A percentile compares a stretch with the other conserved stretches of the same genome.
Evolutionary conservation across 345 rosid genomes (phyloP).

Genomic region (Ceriops tagal): DNA sequence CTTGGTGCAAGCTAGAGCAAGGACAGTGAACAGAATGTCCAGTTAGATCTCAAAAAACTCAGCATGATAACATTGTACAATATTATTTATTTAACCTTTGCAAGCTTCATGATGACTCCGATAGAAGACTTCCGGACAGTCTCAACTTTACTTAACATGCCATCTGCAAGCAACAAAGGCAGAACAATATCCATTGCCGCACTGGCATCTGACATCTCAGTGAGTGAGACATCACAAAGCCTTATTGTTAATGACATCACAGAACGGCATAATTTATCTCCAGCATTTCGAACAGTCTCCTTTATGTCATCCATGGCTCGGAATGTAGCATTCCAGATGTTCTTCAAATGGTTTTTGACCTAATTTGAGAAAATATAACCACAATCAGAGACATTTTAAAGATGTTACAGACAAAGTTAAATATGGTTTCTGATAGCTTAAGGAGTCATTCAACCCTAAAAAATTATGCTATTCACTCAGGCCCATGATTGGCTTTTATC

Average conservation of each 20-base stretch:
- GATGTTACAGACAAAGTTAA: background rate
- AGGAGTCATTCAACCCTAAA: too few relatives aligned
- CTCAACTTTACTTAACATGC: conserved; percentile 86
- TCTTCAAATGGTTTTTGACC: conserved; percentile 77
- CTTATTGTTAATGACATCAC: conserved; percentile 77
- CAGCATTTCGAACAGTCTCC: conserved; percentile 96
- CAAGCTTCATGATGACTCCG: conserved; percentile 94
- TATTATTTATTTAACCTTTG: conserved; percentile 52
- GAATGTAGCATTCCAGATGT: conserved; percentile 73
- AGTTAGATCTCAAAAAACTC: background rate
- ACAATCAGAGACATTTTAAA: background rate
- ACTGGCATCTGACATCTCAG: conserved; percentile 68
- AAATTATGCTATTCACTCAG: too few relatives aligned
- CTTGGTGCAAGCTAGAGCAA: too few relatives aligned
- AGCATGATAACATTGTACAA: background rate
- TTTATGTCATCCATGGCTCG: conserved; percentile 99
- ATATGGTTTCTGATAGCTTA: background rate
- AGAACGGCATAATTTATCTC: conserved; percentile 77
- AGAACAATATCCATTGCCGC: conserved; percentile 77
- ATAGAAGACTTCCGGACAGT: conserved; percentile 86
- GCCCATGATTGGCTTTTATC: too few relatives aligned
- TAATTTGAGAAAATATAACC: conserved; percentile 25
- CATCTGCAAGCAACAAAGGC: conserved; percentile 83
- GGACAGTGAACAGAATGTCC: background rate
- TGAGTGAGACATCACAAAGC: conserved; percentile 84